These are phyloP conservation scores for Erysimum cheiranthoides DNA, from an alignment of 345 rosid species.

Conservation along the genomic window DNA sequence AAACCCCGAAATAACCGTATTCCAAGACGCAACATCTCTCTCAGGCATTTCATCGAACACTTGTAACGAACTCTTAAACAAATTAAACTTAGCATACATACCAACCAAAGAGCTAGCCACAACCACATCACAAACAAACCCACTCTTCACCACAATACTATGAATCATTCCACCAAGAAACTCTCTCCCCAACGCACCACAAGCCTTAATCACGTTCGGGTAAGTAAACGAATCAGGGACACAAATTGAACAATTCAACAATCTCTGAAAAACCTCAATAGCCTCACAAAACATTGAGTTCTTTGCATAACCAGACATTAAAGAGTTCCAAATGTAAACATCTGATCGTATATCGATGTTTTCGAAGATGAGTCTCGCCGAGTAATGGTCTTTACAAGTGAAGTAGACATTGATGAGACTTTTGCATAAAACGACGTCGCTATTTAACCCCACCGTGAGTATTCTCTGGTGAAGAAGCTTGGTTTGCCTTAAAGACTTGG, in stretches of 20 bases:
- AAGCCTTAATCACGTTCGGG: conserved; percentile 71
- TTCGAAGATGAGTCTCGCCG: conserved; percentile 55
- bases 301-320: conserved; percentile 61
- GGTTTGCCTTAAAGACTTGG: conserved; percentile 48
- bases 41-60: conserved; percentile 76
- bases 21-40: conserved; percentile 76
- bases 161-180: conserved; percentile 60
- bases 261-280: conserved; percentile 52
- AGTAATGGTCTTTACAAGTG: conserved; percentile 51
- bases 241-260: conserved; percentile 48
- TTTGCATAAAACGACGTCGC: conserved; percentile 56
- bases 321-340: conserved; percentile 67
- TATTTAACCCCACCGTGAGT: conserved; percentile 53
- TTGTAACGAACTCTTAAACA: conserved; percentile 46
- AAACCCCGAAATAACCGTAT: conserved; percentile 68
- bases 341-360: conserved; percentile 46
- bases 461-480: conserved; percentile 65
- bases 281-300: conserved; percentile 59
- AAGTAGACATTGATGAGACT: conserved; percentile 63
- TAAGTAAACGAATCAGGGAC: conserved; percentile 65
- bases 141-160: conserved; percentile 58
- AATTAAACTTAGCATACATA: conserved; percentile 60
- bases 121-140: conserved; percentile 58
- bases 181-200: conserved; percentile 56
- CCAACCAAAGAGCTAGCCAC: conserved; percentile 61